Conservation (phyloP, 2,329 filamentous ascomycete genomes). For the Trematosphaeria pertusa region DNA sequence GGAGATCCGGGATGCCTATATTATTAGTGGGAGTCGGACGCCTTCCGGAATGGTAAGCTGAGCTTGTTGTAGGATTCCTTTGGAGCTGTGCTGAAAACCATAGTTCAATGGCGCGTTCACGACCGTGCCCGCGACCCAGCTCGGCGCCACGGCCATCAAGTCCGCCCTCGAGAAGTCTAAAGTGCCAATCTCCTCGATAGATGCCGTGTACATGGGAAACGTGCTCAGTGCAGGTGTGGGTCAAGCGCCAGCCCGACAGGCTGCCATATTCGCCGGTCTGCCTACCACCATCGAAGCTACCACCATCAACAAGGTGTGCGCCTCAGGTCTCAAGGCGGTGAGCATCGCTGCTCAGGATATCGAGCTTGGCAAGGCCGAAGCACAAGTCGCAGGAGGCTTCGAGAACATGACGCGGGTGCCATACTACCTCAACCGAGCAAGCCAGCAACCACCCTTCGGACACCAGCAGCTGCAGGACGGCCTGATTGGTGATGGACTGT, state of each 20-base stretch:
- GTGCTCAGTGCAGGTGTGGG: conserved; percentile 85
- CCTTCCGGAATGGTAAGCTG: conserved; percentile 80
- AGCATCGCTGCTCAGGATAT: conserved; percentile 92
- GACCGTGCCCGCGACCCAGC: conserved; percentile 81
- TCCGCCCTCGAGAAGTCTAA: conserved; percentile 86
- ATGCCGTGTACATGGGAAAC: conserved; percentile 97
- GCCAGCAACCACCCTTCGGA: conserved; percentile 82
- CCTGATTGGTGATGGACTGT: conserved; percentile 90
- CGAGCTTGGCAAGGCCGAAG: conserved; percentile 86
- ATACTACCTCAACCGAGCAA: conserved; percentile 86
- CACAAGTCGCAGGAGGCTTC: conserved; percentile 93
- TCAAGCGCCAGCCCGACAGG: conserved; percentile 91
- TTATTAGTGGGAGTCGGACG: conserved; percentile 86
- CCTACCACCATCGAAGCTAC: conserved; percentile 81
- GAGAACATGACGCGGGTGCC: conserved; percentile 97
- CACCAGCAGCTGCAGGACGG: conserved; percentile 89
- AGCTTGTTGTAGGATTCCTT: not conserved
- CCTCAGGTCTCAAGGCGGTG: conserved; percentile 92
- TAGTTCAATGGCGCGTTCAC: conserved; percentile 95
- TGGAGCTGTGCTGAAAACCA: conserved; percentile 11
- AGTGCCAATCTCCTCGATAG: conserved; percentile 80
- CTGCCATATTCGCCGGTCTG: conserved; percentile 85
- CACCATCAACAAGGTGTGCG: conserved; percentile 98
- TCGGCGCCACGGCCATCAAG: conserved; percentile 91
- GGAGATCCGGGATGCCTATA: conserved; percentile 91